Percentiles rank a stretch among this genome's conserved stretches.
Evolutionary conservation across 73 alveolate species (phyloP).

Genomic region (Paramecium sonneborni): DNA sequence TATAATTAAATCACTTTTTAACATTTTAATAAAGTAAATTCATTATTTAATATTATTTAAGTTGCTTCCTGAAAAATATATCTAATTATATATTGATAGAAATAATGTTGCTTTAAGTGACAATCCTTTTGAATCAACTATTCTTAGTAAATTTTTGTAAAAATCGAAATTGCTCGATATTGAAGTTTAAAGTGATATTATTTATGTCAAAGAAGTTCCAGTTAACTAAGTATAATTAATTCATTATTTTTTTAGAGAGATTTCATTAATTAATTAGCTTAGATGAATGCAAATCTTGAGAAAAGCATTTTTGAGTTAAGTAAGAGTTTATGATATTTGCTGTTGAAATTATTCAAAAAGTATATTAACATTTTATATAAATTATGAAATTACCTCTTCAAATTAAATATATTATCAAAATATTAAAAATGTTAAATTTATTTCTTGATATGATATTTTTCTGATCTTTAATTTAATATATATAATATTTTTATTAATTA

Average conservation of each 20-base stretch:
- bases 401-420: too few species aligned
- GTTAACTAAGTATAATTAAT: neutral
- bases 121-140: neutral
- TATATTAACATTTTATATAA: neutral
- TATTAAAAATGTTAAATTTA: too few species aligned
- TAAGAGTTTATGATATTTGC: neutral
- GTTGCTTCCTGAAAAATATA: conserved; percentile 7
- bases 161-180: neutral
- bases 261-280: neutral
- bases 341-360: neutral
- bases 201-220: neutral
- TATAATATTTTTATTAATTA: too few species aligned
- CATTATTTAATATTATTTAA: neutral
- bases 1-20: neutral
- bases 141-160: neutral
- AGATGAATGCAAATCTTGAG: neutral
- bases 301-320: neutral
- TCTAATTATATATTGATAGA: neutral
- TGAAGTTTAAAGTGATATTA: neutral
- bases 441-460: too few species aligned
- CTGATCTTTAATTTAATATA: too few species aligned
- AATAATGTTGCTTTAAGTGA: neutral
- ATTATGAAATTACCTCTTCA: neutral
- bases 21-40: conserved; percentile 6
- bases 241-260: neutral